These are phyloP conservation scores for Russula lepida DNA, from an alignment of 768 basidiomycete species.

Conservation along the genomic window DNA sequence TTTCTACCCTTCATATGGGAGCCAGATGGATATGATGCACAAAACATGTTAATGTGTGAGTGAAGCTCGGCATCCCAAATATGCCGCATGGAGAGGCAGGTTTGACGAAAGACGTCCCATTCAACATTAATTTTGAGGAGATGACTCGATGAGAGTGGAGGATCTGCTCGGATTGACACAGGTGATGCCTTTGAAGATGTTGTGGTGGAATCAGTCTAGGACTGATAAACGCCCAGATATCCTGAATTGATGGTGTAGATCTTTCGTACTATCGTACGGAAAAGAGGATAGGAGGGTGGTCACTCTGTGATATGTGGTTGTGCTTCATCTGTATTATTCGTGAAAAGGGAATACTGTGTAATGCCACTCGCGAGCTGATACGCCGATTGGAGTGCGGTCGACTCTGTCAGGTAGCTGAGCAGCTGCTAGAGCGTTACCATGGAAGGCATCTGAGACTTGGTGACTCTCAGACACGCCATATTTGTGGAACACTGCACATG, in stretches of 20 bases:
- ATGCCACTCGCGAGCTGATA: too few species aligned
- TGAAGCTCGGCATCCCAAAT: slow-evolving; percentile 5
- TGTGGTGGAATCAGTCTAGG: slow-evolving; percentile 1
- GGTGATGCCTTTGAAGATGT: not conserved
- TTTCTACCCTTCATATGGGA: too few species aligned
- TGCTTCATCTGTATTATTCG: too few species aligned
- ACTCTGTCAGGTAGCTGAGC: too few species aligned
- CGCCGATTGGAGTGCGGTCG: too few species aligned
- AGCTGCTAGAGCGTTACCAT: too few species aligned
- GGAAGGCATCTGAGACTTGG: slow-evolving; percentile 53
- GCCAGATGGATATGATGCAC: not conserved
- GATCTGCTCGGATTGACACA: slow-evolving; percentile 4
- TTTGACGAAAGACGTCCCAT: not conserved
- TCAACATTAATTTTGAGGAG: not conserved
- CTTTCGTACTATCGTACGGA: not conserved
- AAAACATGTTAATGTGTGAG: not conserved
- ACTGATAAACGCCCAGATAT: slow-evolving; percentile 10
- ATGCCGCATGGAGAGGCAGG: slow-evolving; percentile 6
- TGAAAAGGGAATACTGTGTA: too few species aligned
- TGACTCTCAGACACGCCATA: not conserved
- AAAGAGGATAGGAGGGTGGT: too few species aligned
- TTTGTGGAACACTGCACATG: not conserved
- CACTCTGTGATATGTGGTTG: too few species aligned
- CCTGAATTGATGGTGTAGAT: not conserved
- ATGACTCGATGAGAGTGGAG: slow-evolving; percentile 4